phyloP scores from a whole-genome alignment of 108 stramenopile genomes.

The Seminavis robusta region DNA sequence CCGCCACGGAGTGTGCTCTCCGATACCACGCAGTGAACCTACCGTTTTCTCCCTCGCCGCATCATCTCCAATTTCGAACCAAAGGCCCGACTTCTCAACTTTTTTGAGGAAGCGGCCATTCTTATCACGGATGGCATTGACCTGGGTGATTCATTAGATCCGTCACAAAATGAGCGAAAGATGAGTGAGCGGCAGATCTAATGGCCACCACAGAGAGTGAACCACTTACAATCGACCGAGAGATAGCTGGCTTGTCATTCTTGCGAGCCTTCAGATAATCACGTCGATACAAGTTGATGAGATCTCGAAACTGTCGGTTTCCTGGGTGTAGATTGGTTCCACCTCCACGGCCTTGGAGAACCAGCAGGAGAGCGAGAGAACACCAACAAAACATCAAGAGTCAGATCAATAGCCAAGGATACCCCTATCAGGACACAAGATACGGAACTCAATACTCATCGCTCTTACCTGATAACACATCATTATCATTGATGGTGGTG shows the following conservation, averaged over 20 bases:
- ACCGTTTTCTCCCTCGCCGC: slow-evolving; percentile 59
- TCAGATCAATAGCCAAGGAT: too few species aligned
- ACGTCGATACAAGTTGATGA: slow-evolving; percentile 64
- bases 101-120: slow-evolving; percentile 74
- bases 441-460: too few species aligned
- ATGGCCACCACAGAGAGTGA: slow-evolving; percentile 48
- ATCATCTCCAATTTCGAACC: slow-evolving; percentile 68
- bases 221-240: slow-evolving; percentile 75
- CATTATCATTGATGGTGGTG: slow-evolving; percentile 48
- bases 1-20: too few species aligned
- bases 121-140: slow-evolving; percentile 55
- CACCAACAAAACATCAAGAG: too few species aligned
- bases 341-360: slow-evolving; percentile 73
- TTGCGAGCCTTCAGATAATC: slow-evolving; percentile 71
- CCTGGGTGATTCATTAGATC: too few species aligned
- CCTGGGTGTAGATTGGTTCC: slow-evolving; percentile 77
- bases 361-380: background rate
- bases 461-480: slow-evolving; percentile 70
- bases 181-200: too few species aligned
- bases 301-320: slow-evolving; percentile 73
- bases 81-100: slow-evolving; percentile 45
- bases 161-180: too few species aligned
- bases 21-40: too few species aligned
- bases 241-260: slow-evolving; percentile 76
- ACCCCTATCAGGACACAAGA: too few species aligned